A percentile compares a stretch with the other conserved stretches of the same genome.
Conservation (phyloP, 176 grass and related monocot genomes). For the Zea luxurians region DNA sequence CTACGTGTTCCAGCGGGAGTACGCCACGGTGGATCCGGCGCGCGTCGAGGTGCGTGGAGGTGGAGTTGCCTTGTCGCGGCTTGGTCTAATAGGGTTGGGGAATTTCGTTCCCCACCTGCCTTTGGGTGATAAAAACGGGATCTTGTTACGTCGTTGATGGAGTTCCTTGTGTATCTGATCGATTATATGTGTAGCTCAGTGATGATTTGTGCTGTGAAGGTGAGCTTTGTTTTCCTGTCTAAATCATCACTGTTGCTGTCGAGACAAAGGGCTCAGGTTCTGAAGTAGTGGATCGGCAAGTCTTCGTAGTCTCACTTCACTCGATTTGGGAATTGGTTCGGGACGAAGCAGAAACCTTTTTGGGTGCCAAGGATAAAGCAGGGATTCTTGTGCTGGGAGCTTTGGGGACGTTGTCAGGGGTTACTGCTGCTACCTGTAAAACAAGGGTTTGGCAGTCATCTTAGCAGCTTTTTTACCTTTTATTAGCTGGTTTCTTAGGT, state of each 20-base stretch:
- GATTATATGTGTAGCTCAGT: background rate
- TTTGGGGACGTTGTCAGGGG: constrained; percentile 5
- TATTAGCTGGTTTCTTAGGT: background rate
- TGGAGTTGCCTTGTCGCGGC: background rate
- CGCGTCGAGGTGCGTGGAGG: constrained; percentile 54
- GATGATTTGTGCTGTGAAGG: background rate
- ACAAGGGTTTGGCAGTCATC: background rate
- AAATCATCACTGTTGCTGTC: background rate
- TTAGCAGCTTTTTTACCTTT: background rate
- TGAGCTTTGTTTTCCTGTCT: constrained; percentile 6
- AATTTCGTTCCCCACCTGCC: background rate
- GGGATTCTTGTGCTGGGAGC: constrained; percentile 18
- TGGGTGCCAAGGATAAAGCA: background rate
- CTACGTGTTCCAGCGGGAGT: constrained; percentile 90
- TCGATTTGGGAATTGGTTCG: constrained; percentile 16
- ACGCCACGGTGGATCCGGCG: constrained; percentile 76
- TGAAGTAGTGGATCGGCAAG: background rate
- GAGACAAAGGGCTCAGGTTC: background rate
- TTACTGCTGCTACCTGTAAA: constrained; percentile 8
- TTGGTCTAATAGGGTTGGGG: background rate
- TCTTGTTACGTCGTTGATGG: background rate
- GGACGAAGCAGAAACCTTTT: constrained; percentile 20
- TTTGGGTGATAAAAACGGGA: constrained; percentile 5
- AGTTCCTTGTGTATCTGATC: background rate
- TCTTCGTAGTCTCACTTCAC: background rate